Evolutionary conservation across 148 eudicot genomes (phyloP), one percentile per base, ranked within the genome.

Genomic region (Gaultheria prostrata): DNA sequence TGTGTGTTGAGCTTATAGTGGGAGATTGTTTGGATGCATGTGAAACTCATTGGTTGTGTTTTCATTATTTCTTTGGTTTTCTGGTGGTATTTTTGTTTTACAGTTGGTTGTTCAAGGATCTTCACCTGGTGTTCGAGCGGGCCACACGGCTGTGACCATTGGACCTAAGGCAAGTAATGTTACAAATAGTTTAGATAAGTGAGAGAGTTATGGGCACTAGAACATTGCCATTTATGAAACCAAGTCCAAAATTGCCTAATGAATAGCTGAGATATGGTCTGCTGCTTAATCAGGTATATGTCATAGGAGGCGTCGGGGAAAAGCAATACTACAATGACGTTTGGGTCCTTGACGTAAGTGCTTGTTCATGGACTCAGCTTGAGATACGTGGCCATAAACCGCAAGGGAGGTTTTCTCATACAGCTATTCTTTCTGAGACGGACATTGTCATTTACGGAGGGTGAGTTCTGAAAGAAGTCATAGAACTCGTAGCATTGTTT

Each of bases 361-460:
- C 86, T 14, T 77, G 84, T 80, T 89, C 86, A 10, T 96, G 99
- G 99, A 78, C 84, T 86, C 91, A 83, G 82, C 93, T 96, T 21
- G 91, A 93, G n/a, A 84, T 90, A 43, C 82, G 86, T 67, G 93
- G 94, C 8, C 92, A 83, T 56, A 82, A 84, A 67, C 97, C 98
- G 59, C 99, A 96, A 83, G 99, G 98, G 54, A 89, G 99, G 26
- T 96, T 96, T 87, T 94, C 99, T 54, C 99, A 96, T 79, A 91
- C 97, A 2, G 98, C 99, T 39, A 56, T 92, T 20, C 90, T 89
- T 67, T 82, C 87, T 4, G 90, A 88, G 53, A 83, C 88, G 46
- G 98, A 93, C 81, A 90, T 96, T 50, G 90, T 81, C 71, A 85
- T 96, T 67, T 96, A 91, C 79, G 98, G 99, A 90, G 99, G 99